Evolutionary conservation across 306 rosid species (phyloP), one percentile per base, ranked within the genome.

Genomic region (Cicer cuneatum): DNA sequence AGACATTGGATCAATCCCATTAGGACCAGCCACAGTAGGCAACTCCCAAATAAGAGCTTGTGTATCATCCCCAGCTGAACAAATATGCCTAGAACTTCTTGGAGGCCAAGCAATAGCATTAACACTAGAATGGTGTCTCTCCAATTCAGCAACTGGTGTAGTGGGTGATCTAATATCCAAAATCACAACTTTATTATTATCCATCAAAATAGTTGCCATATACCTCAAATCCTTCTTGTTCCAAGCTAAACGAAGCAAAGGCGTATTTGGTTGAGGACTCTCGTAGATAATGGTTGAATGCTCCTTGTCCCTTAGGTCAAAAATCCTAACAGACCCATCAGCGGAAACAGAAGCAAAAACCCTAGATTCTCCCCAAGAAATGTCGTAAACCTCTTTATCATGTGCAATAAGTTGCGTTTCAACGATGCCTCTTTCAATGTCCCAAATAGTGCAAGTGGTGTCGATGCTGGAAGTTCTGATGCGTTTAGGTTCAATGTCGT

Each of bases 351-450:
- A 94, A 6, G 99, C 93, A 15, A 92, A 94, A 19, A 92, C 96
- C 53, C 93, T 63, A 2, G 99, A 96, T 58, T 94, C 97, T 0
- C 99, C 99, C 99, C 99, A 94, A 0, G 96, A 96, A 53, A 94
- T 88, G 78, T 90, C 97, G 78, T 92, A 88, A 0, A 94, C 99
- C 86, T 94, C 99, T 35, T 92, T 90, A 12, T 94, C 99, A 45
- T 94, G 99, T 7, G 99, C 99, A n/a, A 94, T 94, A 19, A 94
- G 89, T 87, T 94, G 99, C 14, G 99, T 94, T 45, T 94, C 99
- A 0, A 94, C 99, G 21, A 88, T 92, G 3, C 84, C 81, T 57
- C 78, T 86, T 6, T 94, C 97, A 11, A 94, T 81, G 56, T 94
- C 98, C 98, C 98, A 94, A 39, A 94, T 78, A 7, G 98, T 94